Base-by-base conservation (phyloP, 2,329 filamentous ascomycete species). In the Zasmidium cellare region DNA sequence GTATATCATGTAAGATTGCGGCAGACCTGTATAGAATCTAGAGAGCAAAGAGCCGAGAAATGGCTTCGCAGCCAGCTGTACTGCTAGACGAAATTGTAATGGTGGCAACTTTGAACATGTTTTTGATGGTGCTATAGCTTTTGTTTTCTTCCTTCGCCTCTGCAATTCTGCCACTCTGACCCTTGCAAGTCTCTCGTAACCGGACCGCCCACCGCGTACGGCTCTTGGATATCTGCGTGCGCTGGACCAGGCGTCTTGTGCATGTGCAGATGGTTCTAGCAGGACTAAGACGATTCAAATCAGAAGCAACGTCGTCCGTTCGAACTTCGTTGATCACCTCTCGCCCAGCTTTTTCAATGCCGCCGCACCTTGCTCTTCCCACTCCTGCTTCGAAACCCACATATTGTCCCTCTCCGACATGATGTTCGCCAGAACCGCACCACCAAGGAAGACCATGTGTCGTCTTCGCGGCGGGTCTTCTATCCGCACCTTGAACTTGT, bases 371-470 rank as follows among this genome's bases (percentile, higher is more conserved):
- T 97, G 89, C 78, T 99, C 94, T 71, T 94, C 85, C 94, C 94
- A 99, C 78, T 99, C 94, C 71, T 90, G 84, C 82, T 96, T 96
- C 67, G 89, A 90, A 71, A 99, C 92, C 94, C 94, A 99, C 94
- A 97, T 97, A 75, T 88, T 90, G 76, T 97, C 91, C 80, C 97
- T 97, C 79, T 97, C 92, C 47, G 94, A 92, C 89, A 99, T 97
- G 76, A 99, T 96, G 75, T 97, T 97, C 68, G 94, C 94, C 70
- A 99, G 81, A 62, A 99, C 94, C 23, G 94, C 94, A 68, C 94
- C 94, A 58, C 94, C 94, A 56, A 99, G 79, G 83, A 99, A 97
- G n/a, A 99, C 94, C 92, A 99, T 97, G 81, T 99, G 94, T 77
- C 93, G 85, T 79, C 94, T 86, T 78, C 94, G 85, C 31, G 94